Conservation (phyloP, 1,284 basidiomycete species). For the Lentinus polychrous region DNA sequence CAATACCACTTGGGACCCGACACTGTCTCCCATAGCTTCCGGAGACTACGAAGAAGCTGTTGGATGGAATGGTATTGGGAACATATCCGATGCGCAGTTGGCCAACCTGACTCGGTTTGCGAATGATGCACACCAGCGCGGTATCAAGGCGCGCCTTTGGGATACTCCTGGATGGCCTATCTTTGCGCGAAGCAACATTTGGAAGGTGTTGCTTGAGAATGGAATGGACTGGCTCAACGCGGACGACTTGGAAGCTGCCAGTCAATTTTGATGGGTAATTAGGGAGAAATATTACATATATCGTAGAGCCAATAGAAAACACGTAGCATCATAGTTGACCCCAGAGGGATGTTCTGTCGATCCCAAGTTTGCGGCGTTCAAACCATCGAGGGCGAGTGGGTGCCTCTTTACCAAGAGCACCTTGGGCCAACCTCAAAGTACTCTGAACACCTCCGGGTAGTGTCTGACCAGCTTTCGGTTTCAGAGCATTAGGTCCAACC, state of each 20-base stretch:
- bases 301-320: constrained; percentile 7
- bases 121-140: constrained; percentile 36
- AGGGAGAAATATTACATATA: constrained; percentile 8
- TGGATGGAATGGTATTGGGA: constrained; percentile 41
- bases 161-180: constrained; percentile 48
- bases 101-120: constrained; percentile 32
- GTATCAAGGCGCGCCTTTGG: constrained; percentile 46
- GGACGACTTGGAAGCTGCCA: constrained; percentile 43
- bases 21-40: constrained; percentile 43
- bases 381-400: constrained; percentile 21
- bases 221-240: constrained; percentile 51
- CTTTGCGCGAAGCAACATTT: constrained; percentile 35
- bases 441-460: constrained; percentile 27
- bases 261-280: constrained; percentile 25
- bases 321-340: constrained; percentile 11
- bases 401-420: constrained; percentile 24
- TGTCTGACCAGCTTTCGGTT: constrained; percentile 28
- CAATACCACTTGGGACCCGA: constrained; percentile 34
- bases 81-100: constrained; percentile 34
- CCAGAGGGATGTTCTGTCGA: constrained; percentile 27
- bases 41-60: constrained; percentile 40
- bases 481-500: constrained; percentile 20
- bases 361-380: constrained; percentile 28
- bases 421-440: constrained; percentile 26
- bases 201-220: constrained; percentile 34